Evolutionary conservation across 495 filamentous ascomycete genomes (phyloP), one percentile per base, ranked within the genome.

Genomic region (Aspergillus haitiensis): DNA sequence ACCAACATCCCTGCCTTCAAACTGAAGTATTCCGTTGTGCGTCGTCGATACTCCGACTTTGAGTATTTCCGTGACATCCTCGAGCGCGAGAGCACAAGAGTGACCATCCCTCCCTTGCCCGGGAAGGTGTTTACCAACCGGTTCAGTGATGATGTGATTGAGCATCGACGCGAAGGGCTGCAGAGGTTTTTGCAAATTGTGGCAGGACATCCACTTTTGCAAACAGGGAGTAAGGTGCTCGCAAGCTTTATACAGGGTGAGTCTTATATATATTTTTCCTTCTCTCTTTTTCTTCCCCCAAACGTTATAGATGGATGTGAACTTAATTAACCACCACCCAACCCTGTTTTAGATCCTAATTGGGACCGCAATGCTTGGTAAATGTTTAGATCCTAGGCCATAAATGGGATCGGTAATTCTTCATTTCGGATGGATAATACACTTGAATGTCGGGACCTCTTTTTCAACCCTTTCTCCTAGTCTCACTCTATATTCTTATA

Each of bases 1-100:
- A 98, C 94, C 74, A 98, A 98, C 78, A 98, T 98, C 71, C 94
- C 94, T 58, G 93, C 95, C 64, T 98, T 98, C 84, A 96, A 97
- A 79, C 86, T 98, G 61, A 86, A 88, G 67, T 80, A 90, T 70
- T 92, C 88, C 48, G 81, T 84, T 61, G 95, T 98, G 52, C 92
- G 94, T 57, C 86, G 94, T 55, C 90, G 94, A 31, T 98, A 98
- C 77, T 92, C 88, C 58, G 94, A 98, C 74, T 98, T 98, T 67
- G 94, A 98, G 78, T 92, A 94, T 78, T 98, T 98, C 78, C 92
- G 94, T 66, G 94, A 98, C 71, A 96, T 98, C 56, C 83, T 98
- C 52, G 94, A 98, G 81, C 88, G 95, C 56, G 94, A 98, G 78
- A 88, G 83, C 66, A 93, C 93, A 39, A 81, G 95, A 55, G 94